These are phyloP conservation scores for Phytopythium kandeliae DNA, from an alignment of 352 stramenopile species.

Conservation along the genomic window DNA sequence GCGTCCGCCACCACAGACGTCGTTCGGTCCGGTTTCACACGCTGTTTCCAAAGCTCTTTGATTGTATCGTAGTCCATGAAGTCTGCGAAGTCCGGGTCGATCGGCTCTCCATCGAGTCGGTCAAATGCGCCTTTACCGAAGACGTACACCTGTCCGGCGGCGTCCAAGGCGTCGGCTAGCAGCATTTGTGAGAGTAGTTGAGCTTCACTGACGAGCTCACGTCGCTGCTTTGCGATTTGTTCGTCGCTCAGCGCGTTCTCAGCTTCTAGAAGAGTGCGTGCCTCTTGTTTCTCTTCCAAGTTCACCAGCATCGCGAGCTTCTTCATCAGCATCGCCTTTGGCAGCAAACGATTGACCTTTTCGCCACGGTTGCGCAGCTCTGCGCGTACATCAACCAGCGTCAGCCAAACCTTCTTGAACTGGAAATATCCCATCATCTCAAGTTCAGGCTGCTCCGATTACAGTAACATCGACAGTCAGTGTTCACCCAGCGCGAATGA, in stretches of 20 bases:
- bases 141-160: conserved; percentile 70
- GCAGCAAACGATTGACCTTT: conserved; percentile 63
- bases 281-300: conserved; percentile 65
- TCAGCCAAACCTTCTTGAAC: conserved; percentile 69
- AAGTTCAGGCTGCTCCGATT: conserved; percentile 31
- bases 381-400: conserved; percentile 58
- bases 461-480: conserved; percentile 4
- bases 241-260: conserved; percentile 47
- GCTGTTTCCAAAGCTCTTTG: conserved; percentile 44
- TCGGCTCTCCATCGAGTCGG: conserved; percentile 52
- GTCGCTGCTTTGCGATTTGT: conserved; percentile 28
- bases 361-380: conserved; percentile 58
- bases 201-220: conserved; percentile 45
- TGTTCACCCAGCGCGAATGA: too few species aligned
- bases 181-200: conserved; percentile 32
- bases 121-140: conserved; percentile 65
- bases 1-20: conserved; percentile 3
- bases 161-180: conserved; percentile 57
- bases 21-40: conserved; percentile 26
- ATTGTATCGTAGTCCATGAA: conserved; percentile 68
- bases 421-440: conserved; percentile 67
- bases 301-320: conserved; percentile 61
- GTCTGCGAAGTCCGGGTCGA: conserved; percentile 58
- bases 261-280: conserved; percentile 46
- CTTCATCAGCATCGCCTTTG: conserved; percentile 38